Conservation (phyloP, 768 basidiomycete genomes). For the Psilocybe cubensis region DNA sequence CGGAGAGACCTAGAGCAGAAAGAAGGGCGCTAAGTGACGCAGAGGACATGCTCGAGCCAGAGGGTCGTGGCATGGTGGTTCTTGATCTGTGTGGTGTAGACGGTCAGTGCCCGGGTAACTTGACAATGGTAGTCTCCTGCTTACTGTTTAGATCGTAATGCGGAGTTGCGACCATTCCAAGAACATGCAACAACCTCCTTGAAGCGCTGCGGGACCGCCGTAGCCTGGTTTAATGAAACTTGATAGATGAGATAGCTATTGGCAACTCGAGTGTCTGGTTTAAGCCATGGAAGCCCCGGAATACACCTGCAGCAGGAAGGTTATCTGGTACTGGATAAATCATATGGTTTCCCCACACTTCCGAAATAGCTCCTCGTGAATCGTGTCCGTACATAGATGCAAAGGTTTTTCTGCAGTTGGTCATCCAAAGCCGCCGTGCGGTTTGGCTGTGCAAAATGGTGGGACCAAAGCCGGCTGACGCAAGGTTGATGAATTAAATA, state of each 20-base stretch:
- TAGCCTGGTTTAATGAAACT: neutral
- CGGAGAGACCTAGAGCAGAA: conserved; percentile 14
- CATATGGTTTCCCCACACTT: neutral
- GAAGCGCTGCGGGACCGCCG: neutral
- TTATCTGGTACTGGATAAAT: conserved; percentile 1
- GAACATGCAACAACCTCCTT: neutral
- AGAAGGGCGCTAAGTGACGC: conserved; percentile 16
- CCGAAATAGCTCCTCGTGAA: conserved; percentile 1
- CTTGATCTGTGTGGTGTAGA: neutral
- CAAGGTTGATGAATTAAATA: neutral
- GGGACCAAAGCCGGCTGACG: conserved; percentile 3
- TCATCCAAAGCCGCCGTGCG: neutral
- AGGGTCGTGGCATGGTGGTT: conserved; percentile 10
- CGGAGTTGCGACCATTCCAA: neutral
- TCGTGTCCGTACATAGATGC: neutral
- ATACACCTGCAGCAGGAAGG: neutral
- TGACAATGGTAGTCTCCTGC: neutral
- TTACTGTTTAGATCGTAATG: neutral
- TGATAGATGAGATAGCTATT: neutral
- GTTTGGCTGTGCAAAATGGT: neutral
- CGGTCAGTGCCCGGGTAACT: neutral
- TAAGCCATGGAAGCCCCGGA: neutral
- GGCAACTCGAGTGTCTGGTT: neutral
- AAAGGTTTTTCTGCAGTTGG: neutral
- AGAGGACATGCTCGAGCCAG: conserved; percentile 9